Percentiles rank a stretch among this genome's conserved stretches.
Conservation (phyloP, 2,329 filamentous ascomycete genomes). For the Aspergillus awamori region DNA sequence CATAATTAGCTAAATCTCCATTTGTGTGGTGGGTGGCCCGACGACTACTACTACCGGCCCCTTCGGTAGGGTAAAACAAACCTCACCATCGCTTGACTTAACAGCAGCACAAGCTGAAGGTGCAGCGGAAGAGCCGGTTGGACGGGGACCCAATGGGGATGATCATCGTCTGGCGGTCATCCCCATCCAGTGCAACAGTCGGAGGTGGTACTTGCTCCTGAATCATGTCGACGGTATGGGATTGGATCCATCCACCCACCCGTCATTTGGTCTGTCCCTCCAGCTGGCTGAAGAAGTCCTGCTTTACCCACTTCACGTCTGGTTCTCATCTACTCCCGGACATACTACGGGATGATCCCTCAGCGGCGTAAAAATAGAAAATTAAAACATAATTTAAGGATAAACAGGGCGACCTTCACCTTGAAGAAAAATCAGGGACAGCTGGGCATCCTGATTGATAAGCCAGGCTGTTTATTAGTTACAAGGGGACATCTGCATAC, state of each 20-base stretch:
- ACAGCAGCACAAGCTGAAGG: conserved; percentile 2
- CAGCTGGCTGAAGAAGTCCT: conserved; percentile 1
- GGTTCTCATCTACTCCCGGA: neutral
- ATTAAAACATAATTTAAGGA: too few species aligned
- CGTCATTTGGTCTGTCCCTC: neutral
- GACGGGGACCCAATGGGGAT: conserved; percentile 2
- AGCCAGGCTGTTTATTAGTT: neutral
- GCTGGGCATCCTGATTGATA: too few species aligned
- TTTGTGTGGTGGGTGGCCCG: neutral
- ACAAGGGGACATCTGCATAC: neutral
- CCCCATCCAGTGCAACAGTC: conserved; percentile 9
- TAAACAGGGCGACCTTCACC: too few species aligned
- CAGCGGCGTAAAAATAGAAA: too few species aligned
- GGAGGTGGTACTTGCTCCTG: neutral
- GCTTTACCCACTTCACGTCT: neutral
- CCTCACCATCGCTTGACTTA: neutral
- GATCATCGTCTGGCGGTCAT: neutral
- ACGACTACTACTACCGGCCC: too few species aligned
- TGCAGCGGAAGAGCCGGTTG: conserved; percentile 19
- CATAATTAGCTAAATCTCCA: neutral
- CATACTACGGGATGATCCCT: conserved; percentile 1
- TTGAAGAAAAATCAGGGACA: too few species aligned
- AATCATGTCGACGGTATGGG: neutral
- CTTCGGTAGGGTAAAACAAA: conserved; percentile 1
- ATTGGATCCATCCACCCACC: neutral